Percentiles rank a stretch among this genome's conserved stretches.
Evolutionary conservation across 2,329 filamentous ascomycete species (phyloP).

Genomic region (Xylaria sp.): DNA sequence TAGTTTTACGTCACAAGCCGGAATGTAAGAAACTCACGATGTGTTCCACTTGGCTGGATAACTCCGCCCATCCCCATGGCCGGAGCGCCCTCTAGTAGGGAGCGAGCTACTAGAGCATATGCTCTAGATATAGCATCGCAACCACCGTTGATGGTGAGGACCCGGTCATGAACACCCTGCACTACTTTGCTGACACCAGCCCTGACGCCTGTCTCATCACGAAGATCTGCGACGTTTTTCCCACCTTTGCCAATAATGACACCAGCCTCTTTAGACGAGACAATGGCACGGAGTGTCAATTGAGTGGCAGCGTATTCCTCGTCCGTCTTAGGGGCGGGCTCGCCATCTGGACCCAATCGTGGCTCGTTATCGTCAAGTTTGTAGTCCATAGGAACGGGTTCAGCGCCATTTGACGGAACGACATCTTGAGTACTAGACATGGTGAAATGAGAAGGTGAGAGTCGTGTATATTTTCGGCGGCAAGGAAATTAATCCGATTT

Average conservation of each 20-base stretch:
- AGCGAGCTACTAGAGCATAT: slow-evolving; percentile 91
- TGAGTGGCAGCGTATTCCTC: slow-evolving; percentile 95
- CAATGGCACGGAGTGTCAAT: slow-evolving; percentile 94
- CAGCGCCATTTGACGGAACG: slow-evolving; percentile 68
- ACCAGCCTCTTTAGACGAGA: slow-evolving; percentile 98
- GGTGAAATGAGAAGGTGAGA: slow-evolving; percentile 42
- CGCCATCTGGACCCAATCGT: slow-evolving; percentile 77
- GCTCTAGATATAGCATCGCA: slow-evolving; percentile 90
- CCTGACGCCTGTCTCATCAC: slow-evolving; percentile 97
- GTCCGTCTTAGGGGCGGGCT: slow-evolving; percentile 87
- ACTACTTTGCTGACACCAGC: slow-evolving; percentile 99
- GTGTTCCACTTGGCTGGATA: slow-evolving; percentile 87
- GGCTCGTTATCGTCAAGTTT: slow-evolving; percentile 71
- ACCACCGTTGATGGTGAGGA: slow-evolving; percentile 92
- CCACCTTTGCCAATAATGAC: slow-evolving; percentile 99
- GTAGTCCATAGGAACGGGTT: slow-evolving; percentile 70
- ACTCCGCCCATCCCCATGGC: slow-evolving; percentile 96
- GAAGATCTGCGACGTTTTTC: slow-evolving; percentile 96
- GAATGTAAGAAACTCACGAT: slow-evolving; percentile 73
- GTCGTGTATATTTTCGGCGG: slow-evolving; percentile 36
- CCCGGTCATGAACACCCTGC: slow-evolving; percentile 95
- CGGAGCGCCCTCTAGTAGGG: slow-evolving; percentile 91
- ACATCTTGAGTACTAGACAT: slow-evolving; percentile 74
- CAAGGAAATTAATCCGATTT: slow-evolving; percentile 17
- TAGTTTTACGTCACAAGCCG: slow-evolving; percentile 20